phyloP scores from a whole-genome alignment of 192 early-diverging fungal species.

The Rhizoclosmatium globosum region DNA sequence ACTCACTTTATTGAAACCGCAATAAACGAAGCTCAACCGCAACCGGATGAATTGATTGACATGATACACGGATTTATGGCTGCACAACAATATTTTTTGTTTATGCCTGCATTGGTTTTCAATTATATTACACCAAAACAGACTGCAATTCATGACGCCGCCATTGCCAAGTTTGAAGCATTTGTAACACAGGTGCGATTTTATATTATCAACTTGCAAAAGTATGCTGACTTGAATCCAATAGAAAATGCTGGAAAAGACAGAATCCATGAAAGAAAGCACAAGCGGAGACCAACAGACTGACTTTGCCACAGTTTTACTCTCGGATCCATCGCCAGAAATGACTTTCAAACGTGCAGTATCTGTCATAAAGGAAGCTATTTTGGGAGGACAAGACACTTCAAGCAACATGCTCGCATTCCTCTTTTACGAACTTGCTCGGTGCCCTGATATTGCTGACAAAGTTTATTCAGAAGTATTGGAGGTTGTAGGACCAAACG shows the following conservation, averaged over 20 bases:
- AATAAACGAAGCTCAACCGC: not conserved
- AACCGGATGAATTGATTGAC: not conserved
- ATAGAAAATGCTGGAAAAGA: no score
- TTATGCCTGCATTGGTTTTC: not conserved
- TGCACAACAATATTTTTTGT: not conserved
- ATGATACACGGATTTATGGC: not conserved
- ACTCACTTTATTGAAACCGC: not conserved
- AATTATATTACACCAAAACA: not conserved
- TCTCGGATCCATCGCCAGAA: not conserved
- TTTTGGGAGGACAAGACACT: constrained; percentile 13
- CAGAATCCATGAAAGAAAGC: not conserved
- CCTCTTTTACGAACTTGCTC: constrained; percentile 7
- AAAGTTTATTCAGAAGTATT: not conserved
- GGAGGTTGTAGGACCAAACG: not conserved
- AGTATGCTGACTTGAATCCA: no score
- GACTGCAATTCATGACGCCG: not conserved
- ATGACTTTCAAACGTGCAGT: not conserved
- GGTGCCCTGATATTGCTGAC: not conserved
- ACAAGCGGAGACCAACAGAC: not conserved
- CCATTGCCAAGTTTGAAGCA: not conserved
- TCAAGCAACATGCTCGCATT: constrained; percentile 1
- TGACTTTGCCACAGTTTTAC: not conserved
- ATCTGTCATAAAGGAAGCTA: not conserved
- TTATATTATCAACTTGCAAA: not conserved
- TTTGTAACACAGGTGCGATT: not conserved